Percentiles rank a stretch among this genome's conserved stretches.
Evolutionary conservation across 768 basidiomycete genomes (phyloP).

Genomic region (Boletus subcaerulescens): DNA sequence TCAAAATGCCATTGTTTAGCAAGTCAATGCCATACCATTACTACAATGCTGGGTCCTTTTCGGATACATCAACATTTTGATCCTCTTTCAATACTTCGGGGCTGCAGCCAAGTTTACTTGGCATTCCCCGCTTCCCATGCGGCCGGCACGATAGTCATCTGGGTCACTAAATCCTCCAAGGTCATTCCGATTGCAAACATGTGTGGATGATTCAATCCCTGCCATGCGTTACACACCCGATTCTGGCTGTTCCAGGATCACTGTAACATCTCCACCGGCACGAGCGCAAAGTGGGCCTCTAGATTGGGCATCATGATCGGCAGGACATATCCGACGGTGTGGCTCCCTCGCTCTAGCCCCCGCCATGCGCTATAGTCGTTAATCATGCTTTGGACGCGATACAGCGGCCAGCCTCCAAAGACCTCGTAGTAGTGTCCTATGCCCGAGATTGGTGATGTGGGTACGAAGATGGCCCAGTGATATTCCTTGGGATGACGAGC

Average conservation of each 20-base stretch:
- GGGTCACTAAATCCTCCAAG: neutral
- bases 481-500: neutral
- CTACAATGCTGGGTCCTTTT: neutral
- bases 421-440: constrained; percentile 10
- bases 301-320: constrained; percentile 2
- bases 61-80: neutral
- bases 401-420: neutral
- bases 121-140: neutral
- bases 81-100: neutral
- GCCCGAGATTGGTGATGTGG: constrained; percentile 1
- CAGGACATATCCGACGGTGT: constrained; percentile 9
- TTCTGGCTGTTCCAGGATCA: neutral
- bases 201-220: neutral
- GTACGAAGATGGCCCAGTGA: constrained; percentile 13
- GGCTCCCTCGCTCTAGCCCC: constrained; percentile 6
- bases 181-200: neutral
- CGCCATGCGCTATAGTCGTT: neutral
- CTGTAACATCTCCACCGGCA: neutral
- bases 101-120: neutral
- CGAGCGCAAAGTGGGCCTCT: constrained; percentile 3
- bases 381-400: neutral
- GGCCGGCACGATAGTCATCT: constrained; percentile 8
- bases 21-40: too few species aligned
- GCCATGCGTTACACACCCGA: constrained; percentile 7
- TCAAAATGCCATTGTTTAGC: too few species aligned